Evolutionary conservation across 164 flowering plant species (phyloP), one percentile per base, ranked within the genome.

Genomic region (Stephania yunnanensis): DNA sequence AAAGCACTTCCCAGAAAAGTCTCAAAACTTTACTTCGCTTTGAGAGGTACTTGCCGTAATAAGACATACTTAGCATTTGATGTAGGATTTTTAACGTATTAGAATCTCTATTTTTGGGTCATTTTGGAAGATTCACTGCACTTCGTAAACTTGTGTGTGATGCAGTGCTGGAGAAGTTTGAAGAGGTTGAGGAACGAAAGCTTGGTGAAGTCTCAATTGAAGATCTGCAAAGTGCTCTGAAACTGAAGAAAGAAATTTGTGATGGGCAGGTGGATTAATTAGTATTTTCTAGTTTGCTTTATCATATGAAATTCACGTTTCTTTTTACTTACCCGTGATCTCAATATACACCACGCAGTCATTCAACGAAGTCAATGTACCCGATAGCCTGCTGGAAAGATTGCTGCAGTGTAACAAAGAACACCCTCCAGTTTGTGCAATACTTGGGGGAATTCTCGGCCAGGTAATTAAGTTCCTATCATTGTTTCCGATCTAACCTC

Each of bases 401-500:
- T 74, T 95, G 81, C 75, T 88, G 17, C 76, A 73, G 2, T 86
- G 81, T 65, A 74, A 83, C 42, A 80, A 69, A 69, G 98, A 95
- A 84, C 89, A 91, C 74, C 98, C 99, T 53, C 95, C 97, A 2
- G 99, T 92, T 15, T 95, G 97, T 88, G 97, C 99, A 61, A 82
- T 93, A 64, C 61, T 94, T 65, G 97, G 98, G 55, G 98, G 99
- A 46, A 87, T 92, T 74, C 94, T 95, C 73, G 98, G 98, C 45
- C 99, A 95, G 99, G 99, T 94, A 75, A 10, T n/a, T 45, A 13
- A 7, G 5, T 25, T 64, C 5, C 7, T 45, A 25, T 65, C 1
- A 4, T 10, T 63, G 46, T 22, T 29, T 25, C 50, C 36, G 8
- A 20, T 42, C 0, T 6, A 29, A 44, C 11, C 7, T 11, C 48